Base-by-base conservation (phyloP, 257 asterid species). In the Jaltomata sinuosa region DNA sequence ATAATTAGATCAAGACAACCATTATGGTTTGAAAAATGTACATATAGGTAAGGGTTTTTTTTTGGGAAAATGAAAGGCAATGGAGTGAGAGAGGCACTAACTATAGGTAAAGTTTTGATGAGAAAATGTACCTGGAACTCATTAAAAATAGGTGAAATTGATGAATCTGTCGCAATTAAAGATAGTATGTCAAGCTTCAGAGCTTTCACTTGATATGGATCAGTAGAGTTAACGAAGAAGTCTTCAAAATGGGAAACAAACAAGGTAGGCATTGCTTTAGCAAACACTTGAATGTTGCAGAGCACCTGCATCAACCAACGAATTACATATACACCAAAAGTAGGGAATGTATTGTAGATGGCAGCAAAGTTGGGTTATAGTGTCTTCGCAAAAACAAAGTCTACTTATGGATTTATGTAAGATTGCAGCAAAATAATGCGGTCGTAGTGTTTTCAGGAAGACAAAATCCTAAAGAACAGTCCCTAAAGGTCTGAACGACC, bases 101-200 rank as follows among this genome's bases (percentile, higher is more conserved):
- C n/a, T 47, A 68, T 16, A 81, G 47, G 47, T 42, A 78, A 88
- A 77, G 67, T 52, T 81, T 19, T 53, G 65, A 47, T 59, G 27
- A 45, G 42, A 77, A 77, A 29, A 9, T 49, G 81, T 89, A 97
- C 99, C 99, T 94, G 98, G 91, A 97, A 95, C 93, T 97, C 99
- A 81, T 93, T 88, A 80, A 97, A 93, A 87, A 97, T 91, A 72
- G 93, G 88, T 83, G 95, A 85, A 82, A 95, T 89, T n/a, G 99
- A 93, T 19, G 96, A 87, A 52, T 88, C 88, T 77, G 98, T 90
- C 47, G 93, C 99, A 84, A 97, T 90, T 40, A 93, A 86, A 78
- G 98, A 94, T 71, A 97, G 93, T 87, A 97, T 95, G 88, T 94
- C 99, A 31, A 97, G 98, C 94, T 97, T 97, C 92, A 97, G 87